phyloP scores from a whole-genome alignment of 495 filamentous ascomycete species.

The Aspergillus cristatus region DNA sequence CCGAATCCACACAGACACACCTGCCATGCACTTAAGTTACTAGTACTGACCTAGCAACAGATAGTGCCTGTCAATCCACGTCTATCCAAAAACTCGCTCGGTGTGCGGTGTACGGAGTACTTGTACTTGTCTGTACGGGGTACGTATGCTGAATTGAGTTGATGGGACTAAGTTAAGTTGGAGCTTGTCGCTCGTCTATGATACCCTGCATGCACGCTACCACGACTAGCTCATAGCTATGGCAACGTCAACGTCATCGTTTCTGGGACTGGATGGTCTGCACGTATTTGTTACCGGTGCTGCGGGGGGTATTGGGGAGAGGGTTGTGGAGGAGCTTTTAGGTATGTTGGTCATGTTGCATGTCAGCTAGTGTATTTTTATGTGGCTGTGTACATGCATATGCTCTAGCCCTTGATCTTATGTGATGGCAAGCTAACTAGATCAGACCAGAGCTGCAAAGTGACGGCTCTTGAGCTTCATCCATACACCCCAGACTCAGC shows the following conservation, averaged over 20 bases:
- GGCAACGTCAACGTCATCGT: constrained; percentile 15
- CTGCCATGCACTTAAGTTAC: not conserved
- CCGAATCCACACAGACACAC: not conserved
- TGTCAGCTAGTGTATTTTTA: not conserved
- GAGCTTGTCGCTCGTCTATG: too few species aligned
- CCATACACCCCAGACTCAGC: constrained; percentile 17
- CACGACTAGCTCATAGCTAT: too few species aligned
- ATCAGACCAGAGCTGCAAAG: constrained; percentile 43
- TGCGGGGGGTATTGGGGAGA: constrained; percentile 42
- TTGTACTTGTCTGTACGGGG: too few species aligned
- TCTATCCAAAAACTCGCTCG: too few species aligned
- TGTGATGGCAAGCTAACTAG: constrained; percentile 4
- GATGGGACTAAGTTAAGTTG: too few species aligned
- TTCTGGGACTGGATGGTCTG: constrained; percentile 39
- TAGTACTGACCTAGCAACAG: too few species aligned
- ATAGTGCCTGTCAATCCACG: too few species aligned
- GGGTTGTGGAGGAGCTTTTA: constrained; percentile 43
- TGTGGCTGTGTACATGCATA: too few species aligned
- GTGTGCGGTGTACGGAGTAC: too few species aligned
- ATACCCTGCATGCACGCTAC: too few species aligned
- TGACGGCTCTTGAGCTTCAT: constrained; percentile 40
- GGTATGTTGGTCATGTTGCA: constrained; percentile 21
- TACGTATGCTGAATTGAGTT: too few species aligned
- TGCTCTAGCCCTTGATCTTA: too few species aligned
- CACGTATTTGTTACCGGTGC: constrained; percentile 53